Evolutionary conservation across 768 basidiomycete species (phyloP).

Genomic region (Termitomyces sp.): DNA sequence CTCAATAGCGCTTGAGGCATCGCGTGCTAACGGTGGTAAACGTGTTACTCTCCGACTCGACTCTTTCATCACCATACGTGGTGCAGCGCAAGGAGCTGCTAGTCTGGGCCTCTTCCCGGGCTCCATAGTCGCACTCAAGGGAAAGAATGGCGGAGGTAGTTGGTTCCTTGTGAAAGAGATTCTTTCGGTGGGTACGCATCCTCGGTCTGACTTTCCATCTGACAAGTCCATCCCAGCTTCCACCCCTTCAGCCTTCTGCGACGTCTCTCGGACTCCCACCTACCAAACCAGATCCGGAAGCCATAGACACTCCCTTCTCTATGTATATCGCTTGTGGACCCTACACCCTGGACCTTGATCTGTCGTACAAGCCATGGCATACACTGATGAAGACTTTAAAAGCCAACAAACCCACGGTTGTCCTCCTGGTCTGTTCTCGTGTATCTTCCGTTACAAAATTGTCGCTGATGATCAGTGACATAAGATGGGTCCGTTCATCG

Average conservation of each 20-base stretch:
- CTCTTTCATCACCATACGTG: conserved; percentile 59
- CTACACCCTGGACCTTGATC: conserved; percentile 75
- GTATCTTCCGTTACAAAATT: not conserved
- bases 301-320: conserved; percentile 47
- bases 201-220: not conserved
- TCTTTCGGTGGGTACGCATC: conserved; percentile 56
- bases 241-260: conserved; percentile 46
- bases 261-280: conserved; percentile 15
- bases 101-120: conserved; percentile 85
- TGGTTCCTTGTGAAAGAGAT: conserved; percentile 84
- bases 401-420: conserved; percentile 62
- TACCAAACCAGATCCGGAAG: conserved; percentile 33
- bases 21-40: conserved; percentile 64
- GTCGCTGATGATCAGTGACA: not conserved
- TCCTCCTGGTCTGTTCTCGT: conserved; percentile 60
- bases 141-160: conserved; percentile 87
- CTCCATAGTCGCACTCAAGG: conserved; percentile 79
- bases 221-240: conserved; percentile 44
- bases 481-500: conserved; percentile 92
- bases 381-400: conserved; percentile 61
- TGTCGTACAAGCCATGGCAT: conserved; percentile 70
- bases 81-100: conserved; percentile 54
- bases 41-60: conserved; percentile 72
- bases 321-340: conserved; percentile 83
- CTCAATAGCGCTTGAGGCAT: conserved; percentile 78